These are phyloP conservation scores for Leptodontidium sp. DNA, from an alignment of 2,329 filamentous ascomycete genomes.

Conservation along the genomic window DNA sequence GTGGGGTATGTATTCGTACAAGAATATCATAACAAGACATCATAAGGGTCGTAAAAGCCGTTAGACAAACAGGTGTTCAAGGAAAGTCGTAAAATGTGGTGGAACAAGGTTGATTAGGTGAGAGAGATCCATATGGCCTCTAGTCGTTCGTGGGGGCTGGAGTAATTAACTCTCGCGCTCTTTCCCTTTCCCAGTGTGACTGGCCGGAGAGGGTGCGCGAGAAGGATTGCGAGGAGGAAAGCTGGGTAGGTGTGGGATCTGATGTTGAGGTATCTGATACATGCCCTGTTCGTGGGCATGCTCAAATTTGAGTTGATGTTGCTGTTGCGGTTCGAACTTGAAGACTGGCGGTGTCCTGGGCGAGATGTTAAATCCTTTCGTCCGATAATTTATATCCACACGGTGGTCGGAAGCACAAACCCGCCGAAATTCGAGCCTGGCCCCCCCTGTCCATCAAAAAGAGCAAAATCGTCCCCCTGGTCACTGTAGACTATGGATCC, in stretches of 20 bases:
- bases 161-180: slow-evolving; percentile 44
- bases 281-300: slow-evolving; percentile 30
- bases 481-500: slow-evolving; percentile 71
- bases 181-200: slow-evolving; percentile 44
- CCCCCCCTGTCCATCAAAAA: slow-evolving; percentile 46
- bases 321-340: slow-evolving; percentile 42
- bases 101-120: slow-evolving; percentile 31
- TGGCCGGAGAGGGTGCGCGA: slow-evolving; percentile 39
- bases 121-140: slow-evolving; percentile 36
- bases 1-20: slow-evolving; percentile 46
- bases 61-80: slow-evolving; percentile 40
- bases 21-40: slow-evolving; percentile 43
- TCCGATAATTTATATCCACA: slow-evolving; percentile 48
- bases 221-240: slow-evolving; percentile 41
- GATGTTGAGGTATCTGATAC: slow-evolving; percentile 27
- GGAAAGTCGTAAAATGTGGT: slow-evolving; percentile 37
- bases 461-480: slow-evolving; percentile 58
- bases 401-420: slow-evolving; percentile 49
- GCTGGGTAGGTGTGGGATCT: slow-evolving; percentile 38
- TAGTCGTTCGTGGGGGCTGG: slow-evolving; percentile 5
- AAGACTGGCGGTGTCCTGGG: slow-evolving; percentile 45
- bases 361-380: slow-evolving; percentile 47
- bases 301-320: slow-evolving; percentile 27
- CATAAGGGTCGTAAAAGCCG: slow-evolving; percentile 42
- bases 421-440: slow-evolving; percentile 47